Evolutionary conservation across 2,329 filamentous ascomycete genomes (phyloP).

Genomic region (Verticillium nubilum): DNA sequence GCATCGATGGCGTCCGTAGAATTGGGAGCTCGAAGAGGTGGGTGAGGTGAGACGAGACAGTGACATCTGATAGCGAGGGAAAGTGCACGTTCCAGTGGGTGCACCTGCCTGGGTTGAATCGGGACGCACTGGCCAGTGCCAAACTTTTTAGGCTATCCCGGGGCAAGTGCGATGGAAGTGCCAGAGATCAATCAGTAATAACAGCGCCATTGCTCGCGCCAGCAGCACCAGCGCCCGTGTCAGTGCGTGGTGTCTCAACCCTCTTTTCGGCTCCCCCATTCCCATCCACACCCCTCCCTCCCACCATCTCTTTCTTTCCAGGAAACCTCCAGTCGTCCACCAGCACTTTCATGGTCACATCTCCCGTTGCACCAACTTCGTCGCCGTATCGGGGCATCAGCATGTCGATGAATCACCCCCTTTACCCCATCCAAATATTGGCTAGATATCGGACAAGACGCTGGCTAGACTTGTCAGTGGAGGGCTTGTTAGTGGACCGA

Average conservation of each 20-base stretch:
- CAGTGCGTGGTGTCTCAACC: not conserved
- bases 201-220: not conserved
- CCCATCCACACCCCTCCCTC: not conserved
- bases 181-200: not conserved
- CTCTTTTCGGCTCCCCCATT: not conserved
- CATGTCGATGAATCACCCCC: not conserved
- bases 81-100: not conserved
- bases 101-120: not conserved
- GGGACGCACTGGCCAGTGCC: not conserved
- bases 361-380: not conserved
- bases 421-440: not conserved
- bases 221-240: not conserved
- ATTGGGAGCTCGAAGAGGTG: not conserved
- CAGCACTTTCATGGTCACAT: not conserved
- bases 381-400: not conserved
- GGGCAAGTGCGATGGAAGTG: not conserved
- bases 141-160: not conserved
- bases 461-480: not conserved
- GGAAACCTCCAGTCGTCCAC: not conserved
- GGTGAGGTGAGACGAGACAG: not conserved
- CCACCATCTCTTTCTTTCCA: not conserved
- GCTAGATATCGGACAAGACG: not conserved
- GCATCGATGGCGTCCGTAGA: not conserved
- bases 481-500: not conserved
- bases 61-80: not conserved